These are phyloP conservation scores for Boletellus emodensis DNA, from an alignment of 768 basidiomycete genomes.

Conservation along the genomic window DNA sequence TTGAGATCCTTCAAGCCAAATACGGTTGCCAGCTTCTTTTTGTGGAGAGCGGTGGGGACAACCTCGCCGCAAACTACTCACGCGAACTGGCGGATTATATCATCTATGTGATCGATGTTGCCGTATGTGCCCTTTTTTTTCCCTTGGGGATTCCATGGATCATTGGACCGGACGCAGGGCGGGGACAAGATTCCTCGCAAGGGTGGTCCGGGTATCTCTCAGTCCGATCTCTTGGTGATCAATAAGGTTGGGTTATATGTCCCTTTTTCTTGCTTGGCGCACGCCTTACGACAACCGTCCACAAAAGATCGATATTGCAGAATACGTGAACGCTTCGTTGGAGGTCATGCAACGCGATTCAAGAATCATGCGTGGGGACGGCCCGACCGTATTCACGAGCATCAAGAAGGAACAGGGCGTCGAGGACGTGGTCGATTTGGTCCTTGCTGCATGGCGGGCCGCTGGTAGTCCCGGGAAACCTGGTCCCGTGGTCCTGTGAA, in stretches of 20 bases:
- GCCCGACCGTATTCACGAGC: constrained; percentile 89
- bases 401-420: constrained; percentile 77
- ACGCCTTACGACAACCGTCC: background rate
- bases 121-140: constrained; percentile 41
- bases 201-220: constrained; percentile 96
- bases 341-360: constrained; percentile 94
- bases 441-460: constrained; percentile 84
- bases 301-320: constrained; percentile 84
- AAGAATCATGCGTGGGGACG: constrained; percentile 89
- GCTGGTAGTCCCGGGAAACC: constrained; percentile 70
- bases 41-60: constrained; percentile 96
- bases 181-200: constrained; percentile 99
- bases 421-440: constrained; percentile 73
- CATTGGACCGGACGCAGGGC: constrained; percentile 49
- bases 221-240: constrained; percentile 89
- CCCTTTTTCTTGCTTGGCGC: background rate
- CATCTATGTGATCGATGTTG: constrained; percentile 87
- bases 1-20: constrained; percentile 91
- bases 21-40: constrained; percentile 88
- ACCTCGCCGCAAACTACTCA: constrained; percentile 95
- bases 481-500: constrained; percentile 33
- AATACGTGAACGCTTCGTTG: constrained; percentile 87
- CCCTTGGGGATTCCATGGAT: background rate
- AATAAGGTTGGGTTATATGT: constrained; percentile 66
- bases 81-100: constrained; percentile 97